Evolutionary conservation across 2,329 filamentous ascomycete species (phyloP), one percentile per base, ranked within the genome.

Genomic region (Nothomitra cinnamomea): DNA sequence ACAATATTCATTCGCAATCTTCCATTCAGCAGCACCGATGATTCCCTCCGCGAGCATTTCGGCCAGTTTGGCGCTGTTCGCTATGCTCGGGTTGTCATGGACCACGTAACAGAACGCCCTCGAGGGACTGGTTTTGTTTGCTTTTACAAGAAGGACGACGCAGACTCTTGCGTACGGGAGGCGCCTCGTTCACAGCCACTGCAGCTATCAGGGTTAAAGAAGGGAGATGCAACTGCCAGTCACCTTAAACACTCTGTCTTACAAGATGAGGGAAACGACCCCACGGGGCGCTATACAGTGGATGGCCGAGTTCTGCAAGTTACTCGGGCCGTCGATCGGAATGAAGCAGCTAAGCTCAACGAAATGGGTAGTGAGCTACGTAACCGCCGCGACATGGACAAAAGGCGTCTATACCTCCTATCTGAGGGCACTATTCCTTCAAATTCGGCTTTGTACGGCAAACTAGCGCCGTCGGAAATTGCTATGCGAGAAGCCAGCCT

Each of bases 121-220:
- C 87, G 85, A 49, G 92, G 92, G 24, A 96, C 90, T 32, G 92
- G 84, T 2, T 98, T 98, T 62, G 90, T 96, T 28, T 94, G 87
- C 69, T 98, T 98, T 69, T 83, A 82, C 68, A 82, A 83, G 51
- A 70, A 74, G 38, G 78, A 83, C 19, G 87, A 95, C 63, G 86
- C 83, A 58, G 80, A 82, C 63, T 67, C 73, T 19, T 96, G 92
- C 64, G 72, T 95, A 57, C 82, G 80, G 58, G 75, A 73, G 13
- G 85, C 88, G 1, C 92, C 92, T 0, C 78, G 36, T 17, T 47
- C 19, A 3, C 38, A 36, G 8, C 24, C 56, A 68, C 73, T 19
- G 61, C 64, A 7, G 61, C 8, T 25, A 35, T 22, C 19, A 17
- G 45, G 45, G 32, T 24, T n/a, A 28, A 49, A 49, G 25, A 64